Base-by-base conservation (phyloP, 2,329 filamentous ascomycete genomes). In the Aureobasidium sp. region DNA sequence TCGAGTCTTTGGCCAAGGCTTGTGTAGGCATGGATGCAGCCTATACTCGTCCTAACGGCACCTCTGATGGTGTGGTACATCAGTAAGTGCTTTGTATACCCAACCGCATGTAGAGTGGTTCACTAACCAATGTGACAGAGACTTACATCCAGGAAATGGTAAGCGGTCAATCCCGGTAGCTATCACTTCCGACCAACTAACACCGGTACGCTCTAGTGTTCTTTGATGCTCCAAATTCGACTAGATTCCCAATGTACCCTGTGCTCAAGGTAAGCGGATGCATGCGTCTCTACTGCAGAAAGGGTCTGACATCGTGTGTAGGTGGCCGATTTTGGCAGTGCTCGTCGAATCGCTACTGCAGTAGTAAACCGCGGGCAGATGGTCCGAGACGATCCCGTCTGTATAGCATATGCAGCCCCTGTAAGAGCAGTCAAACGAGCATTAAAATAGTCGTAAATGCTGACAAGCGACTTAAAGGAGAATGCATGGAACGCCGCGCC, bases 61-160 rank as follows among this genome's bases (percentile, higher is more conserved):
- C 16, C 15, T 4, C 4, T 1, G 15, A 2, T 1, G 59, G 59
- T 6, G 11, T 50, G 31, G 27, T 61, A 1, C 58, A 61, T n/a
- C 43, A 47, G 58, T 61, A 50, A 4, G 43, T 61, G 10, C 13
- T 50, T 33, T 2, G 4, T n/a, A n/a, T 15, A 27, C 15, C 2
- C 18, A 29, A 29, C 13, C 18, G 20, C 16, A 9, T 59, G 11
- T 23, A 45, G 18, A 36, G 13, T 18, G n/a, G 13, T 50, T 6
- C 18, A 25, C 60, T 53, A 23, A 53, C 16, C n/a, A 2, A n/a
- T 10, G 18, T 33, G 16, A 43, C 25, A 64, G 50, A 16, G 60
- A 64, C 40, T n/a, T 64, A 27, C 48, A 64, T 15, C 31, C 51
- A 13, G 48, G 48, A 25, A 64, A 64, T 27, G 10, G 60, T 64